These are phyloP conservation scores for Saturnispora bothae DNA, from an alignment of 805 yeast species.

Conservation along the genomic window DNA sequence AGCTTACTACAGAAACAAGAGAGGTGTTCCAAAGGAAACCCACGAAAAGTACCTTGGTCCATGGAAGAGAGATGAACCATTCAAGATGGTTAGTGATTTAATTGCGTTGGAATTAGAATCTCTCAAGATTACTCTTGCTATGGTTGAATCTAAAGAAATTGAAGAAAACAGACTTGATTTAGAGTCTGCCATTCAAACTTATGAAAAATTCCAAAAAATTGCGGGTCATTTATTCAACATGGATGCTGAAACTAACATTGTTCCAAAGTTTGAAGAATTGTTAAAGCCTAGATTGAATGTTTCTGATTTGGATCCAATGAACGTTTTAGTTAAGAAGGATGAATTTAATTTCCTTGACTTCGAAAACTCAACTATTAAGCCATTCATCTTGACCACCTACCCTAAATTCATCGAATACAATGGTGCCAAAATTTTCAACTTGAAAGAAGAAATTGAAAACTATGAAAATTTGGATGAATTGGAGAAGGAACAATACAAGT, in stretches of 20 bases:
- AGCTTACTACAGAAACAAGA: constrained; percentile 61
- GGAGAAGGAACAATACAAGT: constrained; percentile 72
- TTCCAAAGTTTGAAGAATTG: constrained; percentile 53
- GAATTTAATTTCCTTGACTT: constrained; percentile 60
- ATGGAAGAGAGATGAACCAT: constrained; percentile 50
- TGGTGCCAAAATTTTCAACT: constrained; percentile 77
- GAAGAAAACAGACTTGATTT: constrained; percentile 31
- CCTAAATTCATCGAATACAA: constrained; percentile 81
- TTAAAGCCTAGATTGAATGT: constrained; percentile 63
- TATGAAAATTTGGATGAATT: constrained; percentile 56
- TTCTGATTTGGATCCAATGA: constrained; percentile 89
- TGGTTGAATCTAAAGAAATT: constrained; percentile 39
- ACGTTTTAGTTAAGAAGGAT: constrained; percentile 47
- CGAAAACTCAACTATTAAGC: constrained; percentile 72
- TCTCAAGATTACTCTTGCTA: constrained; percentile 40
- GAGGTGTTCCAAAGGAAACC: constrained; percentile 38
- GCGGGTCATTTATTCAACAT: constrained; percentile 52
- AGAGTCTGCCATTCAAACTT: constrained; percentile 46
- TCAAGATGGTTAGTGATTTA: constrained; percentile 51
- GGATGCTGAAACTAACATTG: constrained; percentile 30
- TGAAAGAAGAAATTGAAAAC: constrained; percentile 64
- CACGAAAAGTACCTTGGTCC: constrained; percentile 61
- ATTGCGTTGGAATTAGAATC: constrained; percentile 60
- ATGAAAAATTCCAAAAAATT: constrained; percentile 45
- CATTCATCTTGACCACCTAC: constrained; percentile 65